Percentiles rank a stretch among this genome's conserved stretches.
phyloP scores from a whole-genome alignment of 2,329 filamentous ascomycete species.

The Lecanicillium sp. region DNA sequence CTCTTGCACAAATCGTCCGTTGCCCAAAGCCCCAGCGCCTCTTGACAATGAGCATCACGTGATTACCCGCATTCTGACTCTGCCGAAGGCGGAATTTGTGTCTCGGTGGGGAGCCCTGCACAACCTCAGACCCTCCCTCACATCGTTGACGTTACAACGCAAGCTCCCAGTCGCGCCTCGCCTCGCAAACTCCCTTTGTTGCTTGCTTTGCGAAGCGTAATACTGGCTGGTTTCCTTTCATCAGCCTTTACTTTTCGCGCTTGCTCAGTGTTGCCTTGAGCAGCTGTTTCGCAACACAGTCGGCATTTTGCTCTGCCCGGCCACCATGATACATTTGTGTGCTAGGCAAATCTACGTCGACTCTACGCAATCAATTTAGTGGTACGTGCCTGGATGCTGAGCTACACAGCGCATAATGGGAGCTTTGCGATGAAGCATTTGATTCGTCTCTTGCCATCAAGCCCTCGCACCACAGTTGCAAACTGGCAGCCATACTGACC shows the following conservation, averaged over 20 bases:
- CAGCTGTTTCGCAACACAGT: slow-evolving; percentile 4
- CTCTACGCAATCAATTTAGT: slow-evolving; percentile 28
- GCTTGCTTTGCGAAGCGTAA: not conserved
- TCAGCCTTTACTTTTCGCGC: not conserved
- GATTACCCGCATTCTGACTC: not conserved
- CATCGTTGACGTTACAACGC: not conserved
- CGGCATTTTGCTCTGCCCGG: slow-evolving; percentile 5
- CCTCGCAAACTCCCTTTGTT: slow-evolving; percentile 1
- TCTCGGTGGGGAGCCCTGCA: slow-evolving; percentile 5
- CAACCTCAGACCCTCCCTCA: slow-evolving; percentile 9
- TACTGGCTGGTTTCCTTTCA: slow-evolving; percentile 1
- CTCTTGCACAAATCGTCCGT: too few relatives aligned
- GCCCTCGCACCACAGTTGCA: not conserved
- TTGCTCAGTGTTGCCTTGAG: not conserved
- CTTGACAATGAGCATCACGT: too few relatives aligned
- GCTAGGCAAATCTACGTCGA: slow-evolving; percentile 20
- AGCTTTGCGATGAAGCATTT: too few relatives aligned
- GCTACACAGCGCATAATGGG: too few relatives aligned
- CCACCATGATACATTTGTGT: slow-evolving; percentile 34
- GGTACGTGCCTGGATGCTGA: slow-evolving; percentile 22
- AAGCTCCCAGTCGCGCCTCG: slow-evolving; percentile 1
- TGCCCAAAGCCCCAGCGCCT: too few relatives aligned
- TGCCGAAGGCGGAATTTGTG: slow-evolving; percentile 4
- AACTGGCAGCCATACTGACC: not conserved
- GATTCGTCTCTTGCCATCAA: too few relatives aligned